Base-by-base conservation (phyloP, 2,329 filamentous ascomycete species). In the Aspergillus fructus region DNA sequence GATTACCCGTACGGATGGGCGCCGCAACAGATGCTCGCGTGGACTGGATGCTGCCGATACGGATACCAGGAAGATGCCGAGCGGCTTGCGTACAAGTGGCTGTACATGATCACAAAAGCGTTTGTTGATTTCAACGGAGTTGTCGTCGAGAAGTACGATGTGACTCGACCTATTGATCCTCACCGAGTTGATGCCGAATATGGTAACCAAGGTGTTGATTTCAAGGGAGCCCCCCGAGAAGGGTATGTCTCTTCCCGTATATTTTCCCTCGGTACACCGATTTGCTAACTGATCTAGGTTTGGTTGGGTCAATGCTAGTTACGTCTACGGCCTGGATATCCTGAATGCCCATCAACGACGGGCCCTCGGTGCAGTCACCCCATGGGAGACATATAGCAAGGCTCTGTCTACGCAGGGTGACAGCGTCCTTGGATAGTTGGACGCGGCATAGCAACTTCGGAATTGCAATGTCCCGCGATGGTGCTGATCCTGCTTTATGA, bases 71-170 rank as follows among this genome's bases (percentile, higher is more conserved):
- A 93, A 23, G 93, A 97, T 60, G 92, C 92, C 1, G 90, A 96
- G 77, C 83, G 92, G 34, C 78, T 99, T 62, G 90, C 91, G 0
- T 99, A 99, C 77, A 92, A 94, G 75, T 99, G 94, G 94, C 79
- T 97, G 53, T 96, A 93, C 74, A 97, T 97, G 93, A 92, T 97
- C 68, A 97, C 91, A 58, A 97, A 96, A 77, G 93, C 94, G 0
- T 97, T 97, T 78, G 93, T 97, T 59, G 93, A 99, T 74, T 97
- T 93, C 81, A 97, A 97, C 71, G 94, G 94, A 40, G 92, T 97
- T 8, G 93, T 99, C 2, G 94, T 97, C 5, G 94, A 99, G 77
- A 99, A 99, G 79, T 99, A 99, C 78, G 91, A 99, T 75, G 94
- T 99, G 59, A 97, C 93, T 19, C 82, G 91, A 56, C 88, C 89